Conservation (phyloP, 371 early-diverging fungal species). For the Circinella umbellata region DNA sequence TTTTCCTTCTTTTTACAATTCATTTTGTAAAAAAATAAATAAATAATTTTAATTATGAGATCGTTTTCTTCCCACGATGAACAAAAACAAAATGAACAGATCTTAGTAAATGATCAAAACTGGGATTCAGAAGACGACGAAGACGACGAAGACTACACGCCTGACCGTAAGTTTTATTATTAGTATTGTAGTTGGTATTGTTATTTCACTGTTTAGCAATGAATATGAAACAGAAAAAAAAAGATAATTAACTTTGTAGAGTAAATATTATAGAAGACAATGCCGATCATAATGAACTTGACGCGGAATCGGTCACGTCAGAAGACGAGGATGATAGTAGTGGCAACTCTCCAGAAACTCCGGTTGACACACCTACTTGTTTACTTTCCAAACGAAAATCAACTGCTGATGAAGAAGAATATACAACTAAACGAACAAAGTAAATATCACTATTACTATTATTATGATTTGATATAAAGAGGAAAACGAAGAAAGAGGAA, state of each 20-base stretch:
- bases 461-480: too few relatives aligned
- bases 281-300: slow-evolving; percentile 8
- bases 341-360: slow-evolving; percentile 10
- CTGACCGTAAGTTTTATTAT: slow-evolving; percentile 25
- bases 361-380: slow-evolving; percentile 1
- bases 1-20: neutral
- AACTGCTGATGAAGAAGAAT: neutral
- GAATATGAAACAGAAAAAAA: too few relatives aligned
- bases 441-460: too few relatives aligned
- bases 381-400: slow-evolving; percentile 6
- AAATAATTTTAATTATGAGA: slow-evolving; percentile 6
- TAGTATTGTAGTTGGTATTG: neutral
- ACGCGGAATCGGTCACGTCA: slow-evolving; percentile 22
- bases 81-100: slow-evolving; percentile 11
- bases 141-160: slow-evolving; percentile 28
- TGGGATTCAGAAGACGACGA: slow-evolving; percentile 21
- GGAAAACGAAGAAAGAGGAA: neutral
- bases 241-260: too few relatives aligned
- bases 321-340: slow-evolving; percentile 9
- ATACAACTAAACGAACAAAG: slow-evolving; percentile 4
- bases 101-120: neutral
- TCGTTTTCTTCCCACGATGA: slow-evolving; percentile 1
- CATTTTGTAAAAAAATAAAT: neutral
- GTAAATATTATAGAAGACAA: slow-evolving; percentile 4
- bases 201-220: too few relatives aligned